These are phyloP conservation scores for Datura wrightii DNA, from an alignment of 257 asterid genomes.

Conservation along the genomic window DNA sequence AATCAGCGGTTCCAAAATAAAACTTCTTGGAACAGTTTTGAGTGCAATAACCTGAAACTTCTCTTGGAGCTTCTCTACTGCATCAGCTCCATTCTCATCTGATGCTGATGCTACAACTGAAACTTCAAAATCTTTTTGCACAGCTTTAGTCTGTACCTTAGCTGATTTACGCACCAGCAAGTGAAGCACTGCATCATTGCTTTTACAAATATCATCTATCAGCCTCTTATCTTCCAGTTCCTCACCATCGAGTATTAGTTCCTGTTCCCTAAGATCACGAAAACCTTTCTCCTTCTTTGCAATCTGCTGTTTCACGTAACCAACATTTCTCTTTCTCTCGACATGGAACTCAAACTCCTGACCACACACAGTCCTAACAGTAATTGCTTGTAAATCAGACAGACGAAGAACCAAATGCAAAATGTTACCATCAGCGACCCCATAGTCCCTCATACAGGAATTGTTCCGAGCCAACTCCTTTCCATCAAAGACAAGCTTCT, in stretches of 20 bases:
- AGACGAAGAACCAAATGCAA: constrained; percentile 68
- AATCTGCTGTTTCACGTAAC: constrained; percentile 72
- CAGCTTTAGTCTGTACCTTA: constrained; percentile 54
- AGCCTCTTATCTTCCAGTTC: constrained; percentile 82
- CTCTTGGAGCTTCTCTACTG: constrained; percentile 40
- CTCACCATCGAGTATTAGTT: constrained; percentile 64
- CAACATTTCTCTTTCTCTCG: constrained; percentile 63
- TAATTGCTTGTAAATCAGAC: constrained; percentile 77
- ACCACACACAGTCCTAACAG: constrained; percentile 72
- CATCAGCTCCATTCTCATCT: constrained; percentile 43
- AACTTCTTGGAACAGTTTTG: constrained; percentile 38
- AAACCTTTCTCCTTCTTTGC: constrained; percentile 55
- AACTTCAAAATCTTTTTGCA: constrained; percentile 64
- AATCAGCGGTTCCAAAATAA: constrained; percentile 54
- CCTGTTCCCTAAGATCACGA: constrained; percentile 60
- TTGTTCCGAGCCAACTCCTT: constrained; percentile 74
- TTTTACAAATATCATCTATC: constrained; percentile 64
- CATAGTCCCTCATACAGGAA: constrained; percentile 66
- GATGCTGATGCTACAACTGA: constrained; percentile 53
- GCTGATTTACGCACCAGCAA: constrained; percentile 69
- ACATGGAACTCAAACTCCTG: constrained; percentile 71
- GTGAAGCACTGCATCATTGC: constrained; percentile 68
- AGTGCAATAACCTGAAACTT: constrained; percentile 40
- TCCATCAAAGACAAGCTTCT: constrained; percentile 75
- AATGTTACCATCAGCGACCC: constrained; percentile 67